These are phyloP conservation scores for Prunus salicina DNA, from an alignment of 306 rosid genomes.

Conservation along the genomic window DNA sequence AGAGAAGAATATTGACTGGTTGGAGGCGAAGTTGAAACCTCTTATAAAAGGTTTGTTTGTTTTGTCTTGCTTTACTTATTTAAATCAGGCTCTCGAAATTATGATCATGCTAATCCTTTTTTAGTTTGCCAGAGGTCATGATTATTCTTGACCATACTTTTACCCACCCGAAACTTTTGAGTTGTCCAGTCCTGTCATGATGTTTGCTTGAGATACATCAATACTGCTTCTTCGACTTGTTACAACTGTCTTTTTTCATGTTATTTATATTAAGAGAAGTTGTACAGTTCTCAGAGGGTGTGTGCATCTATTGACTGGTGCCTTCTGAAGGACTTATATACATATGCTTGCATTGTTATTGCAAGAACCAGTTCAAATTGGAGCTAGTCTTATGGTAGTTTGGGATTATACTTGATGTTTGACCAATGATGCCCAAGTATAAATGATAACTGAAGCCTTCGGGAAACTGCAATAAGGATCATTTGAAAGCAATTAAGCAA, in stretches of 20 bases:
- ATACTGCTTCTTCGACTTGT: background rate
- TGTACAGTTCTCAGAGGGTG: too few relatives aligned
- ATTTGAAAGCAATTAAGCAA: background rate
- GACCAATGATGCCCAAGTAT: background rate
- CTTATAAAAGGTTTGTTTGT: constrained; percentile 70
- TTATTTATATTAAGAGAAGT: too few relatives aligned
- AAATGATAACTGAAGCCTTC: background rate
- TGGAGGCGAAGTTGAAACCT: constrained; percentile 76
- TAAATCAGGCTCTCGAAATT: background rate
- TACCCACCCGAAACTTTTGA: too few relatives aligned
- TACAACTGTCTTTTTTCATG: background rate
- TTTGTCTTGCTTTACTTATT: constrained; percentile 12
- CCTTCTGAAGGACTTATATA: too few relatives aligned
- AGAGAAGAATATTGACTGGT: constrained; percentile 92
- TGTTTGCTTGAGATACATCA: too few relatives aligned
- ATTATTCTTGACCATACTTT: background rate
- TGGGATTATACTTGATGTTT: background rate
- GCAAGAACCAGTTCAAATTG: background rate
- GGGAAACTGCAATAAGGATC: background rate
- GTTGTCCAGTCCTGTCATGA: background rate
- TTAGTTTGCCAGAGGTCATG: background rate
- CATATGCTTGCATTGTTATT: constrained; percentile 1
- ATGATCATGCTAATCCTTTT: background rate
- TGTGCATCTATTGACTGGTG: too few relatives aligned
- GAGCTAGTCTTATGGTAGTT: background rate